Evolutionary conservation across 2,329 filamentous ascomycete genomes (phyloP).

Genomic region (Colletotrichum salicis): DNA sequence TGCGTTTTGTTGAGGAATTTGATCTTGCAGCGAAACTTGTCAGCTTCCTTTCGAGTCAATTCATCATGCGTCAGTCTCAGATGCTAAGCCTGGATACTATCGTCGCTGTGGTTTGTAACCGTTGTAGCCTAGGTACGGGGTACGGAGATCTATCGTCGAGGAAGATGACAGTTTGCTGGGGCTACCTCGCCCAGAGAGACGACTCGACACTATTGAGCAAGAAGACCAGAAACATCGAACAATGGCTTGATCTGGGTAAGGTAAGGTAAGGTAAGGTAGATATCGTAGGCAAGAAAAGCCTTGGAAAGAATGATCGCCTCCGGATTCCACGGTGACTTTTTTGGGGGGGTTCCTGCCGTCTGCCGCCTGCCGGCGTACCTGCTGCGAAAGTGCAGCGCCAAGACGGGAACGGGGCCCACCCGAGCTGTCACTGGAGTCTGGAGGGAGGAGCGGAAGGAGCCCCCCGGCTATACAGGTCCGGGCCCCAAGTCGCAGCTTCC

Average conservation of each 20-base stretch:
- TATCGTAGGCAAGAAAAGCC: no score
- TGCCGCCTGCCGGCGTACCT: conserved; percentile 6
- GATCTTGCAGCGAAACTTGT: not conserved
- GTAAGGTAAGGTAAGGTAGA: not conserved
- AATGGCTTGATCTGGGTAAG: not conserved
- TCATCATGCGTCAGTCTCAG: not conserved
- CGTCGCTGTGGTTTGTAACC: not conserved
- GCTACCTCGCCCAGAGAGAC: not conserved
- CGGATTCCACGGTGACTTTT: not conserved
- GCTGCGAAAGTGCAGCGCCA: conserved; percentile 20
- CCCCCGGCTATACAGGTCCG: conserved; percentile 22
- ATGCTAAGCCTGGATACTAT: not conserved
- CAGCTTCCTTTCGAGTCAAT: not conserved
- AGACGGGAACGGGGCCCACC: conserved; percentile 29
- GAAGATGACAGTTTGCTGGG: not conserved
- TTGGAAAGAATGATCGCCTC: not conserved
- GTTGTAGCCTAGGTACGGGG: not conserved
- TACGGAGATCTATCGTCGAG: not conserved
- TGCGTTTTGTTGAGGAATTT: not conserved
- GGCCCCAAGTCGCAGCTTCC: not conserved
- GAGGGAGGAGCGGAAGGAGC: conserved; percentile 33
- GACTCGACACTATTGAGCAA: not conserved
- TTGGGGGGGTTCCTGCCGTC: not conserved
- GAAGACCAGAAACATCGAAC: not conserved
- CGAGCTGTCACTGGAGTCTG: conserved; percentile 2